A percentile compares a stretch with the other conserved stretches of the same genome.
phyloP scores from a whole-genome alignment of 140 eudicot genomes.

The Stevia rebaudiana region DNA sequence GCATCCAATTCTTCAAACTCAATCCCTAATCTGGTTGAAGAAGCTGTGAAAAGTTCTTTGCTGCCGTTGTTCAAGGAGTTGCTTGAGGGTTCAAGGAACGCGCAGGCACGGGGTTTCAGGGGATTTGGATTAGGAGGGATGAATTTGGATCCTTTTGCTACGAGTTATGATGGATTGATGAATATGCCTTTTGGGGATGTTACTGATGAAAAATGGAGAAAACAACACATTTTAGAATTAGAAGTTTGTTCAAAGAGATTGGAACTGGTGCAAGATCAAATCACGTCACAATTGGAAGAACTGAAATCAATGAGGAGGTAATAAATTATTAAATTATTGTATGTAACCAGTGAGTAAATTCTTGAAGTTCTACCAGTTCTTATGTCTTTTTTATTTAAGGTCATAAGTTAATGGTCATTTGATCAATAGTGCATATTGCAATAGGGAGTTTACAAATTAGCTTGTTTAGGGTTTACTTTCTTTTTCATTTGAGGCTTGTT shows the following conservation, averaged over 20 bases:
- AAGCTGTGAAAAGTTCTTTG: constrained; percentile 73
- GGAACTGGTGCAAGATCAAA: constrained; percentile 87
- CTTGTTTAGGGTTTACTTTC: constrained; percentile 1
- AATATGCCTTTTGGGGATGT: constrained; percentile 39
- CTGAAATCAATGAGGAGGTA: constrained; percentile 62
- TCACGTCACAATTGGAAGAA: constrained; percentile 68
- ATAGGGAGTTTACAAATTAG: constrained; percentile 26
- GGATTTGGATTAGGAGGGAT: constrained; percentile 30
- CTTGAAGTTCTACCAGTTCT: constrained; percentile 1
- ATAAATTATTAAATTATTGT: constrained; percentile 22
- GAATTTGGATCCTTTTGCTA: constrained; percentile 29
- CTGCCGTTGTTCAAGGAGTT: constrained; percentile 80
- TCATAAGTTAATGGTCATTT: constrained; percentile 19
- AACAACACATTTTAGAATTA: constrained; percentile 82
- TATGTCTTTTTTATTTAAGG: constrained; percentile 12
- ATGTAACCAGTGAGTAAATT: constrained; percentile 29
- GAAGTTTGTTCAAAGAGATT: constrained; percentile 87
- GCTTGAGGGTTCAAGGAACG: constrained; percentile 42
- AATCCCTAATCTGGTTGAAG: constrained; percentile 60
- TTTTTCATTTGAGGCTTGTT: constrained; percentile 16
- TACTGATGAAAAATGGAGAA: constrained; percentile 81
- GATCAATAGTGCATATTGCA: constrained; percentile 30
- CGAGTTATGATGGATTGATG: constrained; percentile 30
- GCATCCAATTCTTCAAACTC: neutral
- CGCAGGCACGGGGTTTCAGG: constrained; percentile 14